Evolutionary conservation across 768 basidiomycete genomes (phyloP), one percentile per base, ranked within the genome.

Genomic region (Mycena maculata): DNA sequence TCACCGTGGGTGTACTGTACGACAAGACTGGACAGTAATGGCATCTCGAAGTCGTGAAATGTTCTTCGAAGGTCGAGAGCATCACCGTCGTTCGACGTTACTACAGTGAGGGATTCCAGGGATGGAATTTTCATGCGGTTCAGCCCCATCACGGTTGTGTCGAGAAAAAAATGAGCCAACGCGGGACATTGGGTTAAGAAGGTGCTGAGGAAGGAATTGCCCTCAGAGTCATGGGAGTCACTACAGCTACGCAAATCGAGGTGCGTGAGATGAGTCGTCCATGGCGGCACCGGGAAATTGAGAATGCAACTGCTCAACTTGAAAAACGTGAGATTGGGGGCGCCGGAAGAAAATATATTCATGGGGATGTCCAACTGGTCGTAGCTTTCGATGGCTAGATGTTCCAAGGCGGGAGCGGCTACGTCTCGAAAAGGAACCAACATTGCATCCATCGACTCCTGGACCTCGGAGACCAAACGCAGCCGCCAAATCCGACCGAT

Each of bases 81-180:
- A 23, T 11, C 12, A 22, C 25, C 22, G 33, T 33, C 39, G 13
- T n/a, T 10, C 12, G 8, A 10, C n/a, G 52, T 2, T 10, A 7
- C 25, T 16, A 61, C 1, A 6, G 31, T 20, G 15, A 61, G 50
- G 20, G 23, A 31, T 41, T 27, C 52, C 6, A 60, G 60, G 23
- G 49, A 41, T 30, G 48, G 60, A 25, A 53, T 39, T n/a, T 30
- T 10, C 31, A 61, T 45, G 9, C 20, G 31, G 31, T 4, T n/a
- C 16, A 9, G 22, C 6, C 7, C 36, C 11, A 53, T 33, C 16
- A 12, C n/a, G n/a, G 3, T 16, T 18, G 36, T 8, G 16, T 45
- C 27, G 60, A 62, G 27, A 22, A 33, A 30, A 20, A 62, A n/a
- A 36, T 54, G 52, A n/a, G 12, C 41, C 22, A 62, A 25, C 7